Base-by-base conservation (phyloP, 2,329 filamentous ascomycete species). In the Diplodia corticola region DNA sequence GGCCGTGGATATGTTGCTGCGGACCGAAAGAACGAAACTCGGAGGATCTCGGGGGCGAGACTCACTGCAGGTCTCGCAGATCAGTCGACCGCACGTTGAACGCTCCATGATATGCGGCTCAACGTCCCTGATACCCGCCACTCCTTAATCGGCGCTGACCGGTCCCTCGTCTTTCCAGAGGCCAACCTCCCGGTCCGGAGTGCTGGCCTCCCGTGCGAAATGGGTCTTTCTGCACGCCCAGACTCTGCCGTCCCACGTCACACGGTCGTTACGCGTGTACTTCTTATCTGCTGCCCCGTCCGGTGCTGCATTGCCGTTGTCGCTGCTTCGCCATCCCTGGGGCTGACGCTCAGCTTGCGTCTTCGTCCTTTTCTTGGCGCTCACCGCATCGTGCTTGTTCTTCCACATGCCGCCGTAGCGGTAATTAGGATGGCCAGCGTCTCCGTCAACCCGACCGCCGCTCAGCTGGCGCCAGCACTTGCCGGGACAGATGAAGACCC, bases 401-500 rank as follows among this genome's bases (percentile, higher is more conserved):
- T 64, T 64, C 63, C 63, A 64, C 49, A 64, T 48, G 33, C 50
- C 63, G 10, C 73, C 68, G 60, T 74, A 71, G 50, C 70, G 68
- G 63, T 78, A 78, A 68, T 73, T 68, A 20, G 76, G 75, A 70
- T 76, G 77, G 6, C 76, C 75, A 0, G 72, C 71, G 48, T 77
- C 75, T 5, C 76, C 80, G 69, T 82, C 80, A 44, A 79, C 76
- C 1, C 78, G 73, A 6, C 80, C 80, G n/a, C 80, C 80, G 1
- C 77, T 79, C 1, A 81, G 79, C 2, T 72, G 70, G 35, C 73
- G 74, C 80, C 80, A 82, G 72, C 80, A 82, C 17, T 71, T 68
- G 4, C 79, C 78, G 0, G 79, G 76, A 67, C 80, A 81, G 9
- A 82, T 74, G 63, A 82, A 79, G 68, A 81, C 75, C 80, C 80